Evolutionary conservation across 83 land plant genomes (phyloP).

Genomic region (Picea abies): DNA sequence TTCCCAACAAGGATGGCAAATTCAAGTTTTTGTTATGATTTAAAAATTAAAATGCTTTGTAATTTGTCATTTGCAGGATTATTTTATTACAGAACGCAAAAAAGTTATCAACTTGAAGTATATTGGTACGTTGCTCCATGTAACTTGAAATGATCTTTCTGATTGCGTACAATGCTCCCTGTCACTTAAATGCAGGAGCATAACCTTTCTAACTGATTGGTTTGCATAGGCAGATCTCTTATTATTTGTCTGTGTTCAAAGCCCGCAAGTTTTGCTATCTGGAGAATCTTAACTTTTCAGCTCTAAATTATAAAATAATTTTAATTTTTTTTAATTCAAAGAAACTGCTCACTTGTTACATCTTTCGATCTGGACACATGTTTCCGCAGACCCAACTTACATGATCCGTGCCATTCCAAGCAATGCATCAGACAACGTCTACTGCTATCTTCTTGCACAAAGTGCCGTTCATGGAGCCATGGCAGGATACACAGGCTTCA

Average conservation of each 20-base stretch:
- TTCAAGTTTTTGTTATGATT: background rate
- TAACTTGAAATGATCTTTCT: background rate
- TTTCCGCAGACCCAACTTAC: slow-evolving; percentile 50
- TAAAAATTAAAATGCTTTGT: background rate
- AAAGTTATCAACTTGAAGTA: slow-evolving; percentile 24
- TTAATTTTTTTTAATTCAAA: background rate
- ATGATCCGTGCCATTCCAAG: slow-evolving; percentile 59
- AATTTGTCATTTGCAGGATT: slow-evolving; percentile 20
- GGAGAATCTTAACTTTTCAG: background rate
- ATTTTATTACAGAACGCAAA: slow-evolving; percentile 22
- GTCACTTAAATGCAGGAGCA: too few species aligned
- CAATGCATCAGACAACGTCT: slow-evolving; percentile 58
- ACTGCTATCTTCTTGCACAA: slow-evolving; percentile 63
- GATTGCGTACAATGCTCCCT: background rate
- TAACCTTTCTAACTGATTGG: background rate
- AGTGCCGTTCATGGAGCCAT: slow-evolving; percentile 66
- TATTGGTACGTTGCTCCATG: slow-evolving; percentile 17
- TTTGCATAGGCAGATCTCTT: background rate
- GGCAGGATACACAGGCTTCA: slow-evolving; percentile 69
- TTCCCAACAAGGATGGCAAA: background rate
- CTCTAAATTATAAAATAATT: background rate
- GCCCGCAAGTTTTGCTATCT: background rate
- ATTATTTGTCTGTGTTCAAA: background rate
- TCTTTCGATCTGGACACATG: background rate
- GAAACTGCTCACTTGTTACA: background rate